These are phyloP conservation scores for Stagonosporopsis vannaccii DNA, from an alignment of 2,329 filamentous ascomycete species.

Conservation along the genomic window DNA sequence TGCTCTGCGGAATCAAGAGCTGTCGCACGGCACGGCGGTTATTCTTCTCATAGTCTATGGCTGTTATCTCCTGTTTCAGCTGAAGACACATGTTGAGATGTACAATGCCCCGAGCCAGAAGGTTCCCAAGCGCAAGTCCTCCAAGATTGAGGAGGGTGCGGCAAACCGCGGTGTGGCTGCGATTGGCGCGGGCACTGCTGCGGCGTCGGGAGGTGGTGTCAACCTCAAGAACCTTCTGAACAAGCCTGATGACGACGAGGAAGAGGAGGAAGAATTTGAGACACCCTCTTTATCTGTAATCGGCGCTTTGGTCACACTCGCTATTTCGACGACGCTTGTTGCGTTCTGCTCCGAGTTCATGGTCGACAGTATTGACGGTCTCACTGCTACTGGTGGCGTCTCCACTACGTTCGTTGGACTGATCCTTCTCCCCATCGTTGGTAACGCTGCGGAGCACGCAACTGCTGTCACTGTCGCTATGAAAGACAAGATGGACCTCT, in stretches of 20 bases:
- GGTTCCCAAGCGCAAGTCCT: slow-evolving; percentile 64
- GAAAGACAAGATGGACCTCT: slow-evolving; percentile 74
- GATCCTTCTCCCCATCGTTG: slow-evolving; percentile 70
- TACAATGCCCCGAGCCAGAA: slow-evolving; percentile 85
- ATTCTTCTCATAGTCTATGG: slow-evolving; percentile 85
- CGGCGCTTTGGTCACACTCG: slow-evolving; percentile 76
- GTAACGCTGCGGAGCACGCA: slow-evolving; percentile 71
- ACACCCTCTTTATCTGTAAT: slow-evolving; percentile 78
- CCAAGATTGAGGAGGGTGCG: slow-evolving; percentile 59
- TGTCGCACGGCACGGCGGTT: slow-evolving; percentile 75
- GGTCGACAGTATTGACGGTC: slow-evolving; percentile 65
- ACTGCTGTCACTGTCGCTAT: slow-evolving; percentile 68
- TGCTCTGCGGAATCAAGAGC: slow-evolving; percentile 40
- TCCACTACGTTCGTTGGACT: slow-evolving; percentile 69
- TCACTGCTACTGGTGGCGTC: slow-evolving; percentile 58
- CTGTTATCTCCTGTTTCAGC: slow-evolving; percentile 87
- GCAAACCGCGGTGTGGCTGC: slow-evolving; percentile 59
- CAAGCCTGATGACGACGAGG: slow-evolving; percentile 45
- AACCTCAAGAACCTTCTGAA: slow-evolving; percentile 57
- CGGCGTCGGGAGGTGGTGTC: slow-evolving; percentile 58
- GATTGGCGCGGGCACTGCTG: slow-evolving; percentile 61
- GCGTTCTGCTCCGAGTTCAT: slow-evolving; percentile 77
- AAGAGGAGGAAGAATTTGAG: slow-evolving; percentile 71
- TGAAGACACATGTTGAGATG: slow-evolving; percentile 81
- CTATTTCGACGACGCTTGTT: slow-evolving; percentile 77